phyloP scores from a whole-genome alignment of 176 grass and related monocot genomes.

The Elaeis guineensis region DNA sequence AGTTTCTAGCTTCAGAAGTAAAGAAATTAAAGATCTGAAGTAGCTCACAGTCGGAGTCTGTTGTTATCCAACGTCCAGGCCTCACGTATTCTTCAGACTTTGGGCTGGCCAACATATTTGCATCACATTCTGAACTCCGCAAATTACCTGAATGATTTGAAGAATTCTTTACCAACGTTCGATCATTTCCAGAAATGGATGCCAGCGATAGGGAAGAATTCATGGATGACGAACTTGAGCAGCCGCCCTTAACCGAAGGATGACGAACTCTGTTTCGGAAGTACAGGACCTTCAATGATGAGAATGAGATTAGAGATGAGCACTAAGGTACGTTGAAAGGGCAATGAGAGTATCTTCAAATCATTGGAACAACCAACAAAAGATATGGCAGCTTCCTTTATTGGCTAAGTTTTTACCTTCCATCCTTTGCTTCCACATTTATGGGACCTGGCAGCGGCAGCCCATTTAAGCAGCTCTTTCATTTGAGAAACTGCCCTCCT shows the following conservation, averaged over 20 bases:
- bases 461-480: conserved; percentile 37
- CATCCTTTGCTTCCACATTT: conserved; percentile 22
- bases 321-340: too few relatives aligned
- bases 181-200: conserved; percentile 1
- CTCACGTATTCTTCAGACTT: conserved; percentile 9
- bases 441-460: conserved; percentile 10
- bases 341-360: too few relatives aligned
- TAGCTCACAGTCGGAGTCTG: conserved; percentile 47
- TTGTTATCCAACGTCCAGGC: conserved; percentile 45
- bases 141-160: conserved; percentile 21
- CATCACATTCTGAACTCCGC: background rate
- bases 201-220: conserved; percentile 3
- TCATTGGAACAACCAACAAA: too few relatives aligned
- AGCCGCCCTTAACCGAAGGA: conserved; percentile 3
- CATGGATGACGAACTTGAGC: conserved; percentile 15
- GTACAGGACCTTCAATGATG: conserved; percentile 19
- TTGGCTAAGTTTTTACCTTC: conserved; percentile 14
- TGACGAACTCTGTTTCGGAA: conserved; percentile 10
- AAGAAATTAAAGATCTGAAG: conserved; percentile 1
- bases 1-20: background rate
- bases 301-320: background rate
- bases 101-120: background rate
- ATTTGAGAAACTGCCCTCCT: conserved; percentile 13
- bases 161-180: conserved; percentile 3
- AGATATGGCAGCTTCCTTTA: too few relatives aligned